These are phyloP conservation scores for Besnoitia besnoiti DNA, from an alignment of 169 alveolate genomes.

Conservation along the genomic window DNA sequence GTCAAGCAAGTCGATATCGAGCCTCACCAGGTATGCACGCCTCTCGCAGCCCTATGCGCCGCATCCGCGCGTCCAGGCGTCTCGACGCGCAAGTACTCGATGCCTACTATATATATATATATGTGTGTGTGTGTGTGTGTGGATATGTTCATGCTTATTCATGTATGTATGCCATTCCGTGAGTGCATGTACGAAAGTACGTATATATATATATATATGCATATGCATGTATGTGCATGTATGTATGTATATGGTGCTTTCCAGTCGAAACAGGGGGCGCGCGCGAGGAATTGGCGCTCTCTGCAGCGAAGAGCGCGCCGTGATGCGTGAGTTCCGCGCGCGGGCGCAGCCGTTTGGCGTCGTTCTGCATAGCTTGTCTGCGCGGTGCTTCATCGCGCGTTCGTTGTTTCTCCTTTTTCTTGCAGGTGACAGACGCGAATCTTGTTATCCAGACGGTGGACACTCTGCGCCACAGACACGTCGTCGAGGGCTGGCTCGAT, in stretches of 20 bases:
- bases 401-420: slow-evolving; percentile 7
- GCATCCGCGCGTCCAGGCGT: too few species aligned
- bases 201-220: neutral
- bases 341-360: neutral
- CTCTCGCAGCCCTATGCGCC: too few species aligned
- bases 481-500: slow-evolving; percentile 94
- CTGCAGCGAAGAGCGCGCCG: too few species aligned
- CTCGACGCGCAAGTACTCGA: neutral
- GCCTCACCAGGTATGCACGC: slow-evolving; percentile 69
- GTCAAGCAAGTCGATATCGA: slow-evolving; percentile 90
- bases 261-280: too few species aligned
- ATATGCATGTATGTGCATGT: neutral
- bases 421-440: slow-evolving; percentile 93
- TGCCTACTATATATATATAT: neutral
- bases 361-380: neutral
- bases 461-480: slow-evolving; percentile 95
- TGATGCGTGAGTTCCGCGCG: too few species aligned
- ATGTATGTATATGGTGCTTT: too few species aligned
- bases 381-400: neutral
- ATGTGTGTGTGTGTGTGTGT: neutral
- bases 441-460: slow-evolving; percentile 96
- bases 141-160: neutral
- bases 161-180: neutral
- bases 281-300: too few species aligned
- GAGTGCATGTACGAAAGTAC: neutral